phyloP scores from a whole-genome alignment of 352 stramenopile species.

The Hyaloperonospora brassicae region DNA sequence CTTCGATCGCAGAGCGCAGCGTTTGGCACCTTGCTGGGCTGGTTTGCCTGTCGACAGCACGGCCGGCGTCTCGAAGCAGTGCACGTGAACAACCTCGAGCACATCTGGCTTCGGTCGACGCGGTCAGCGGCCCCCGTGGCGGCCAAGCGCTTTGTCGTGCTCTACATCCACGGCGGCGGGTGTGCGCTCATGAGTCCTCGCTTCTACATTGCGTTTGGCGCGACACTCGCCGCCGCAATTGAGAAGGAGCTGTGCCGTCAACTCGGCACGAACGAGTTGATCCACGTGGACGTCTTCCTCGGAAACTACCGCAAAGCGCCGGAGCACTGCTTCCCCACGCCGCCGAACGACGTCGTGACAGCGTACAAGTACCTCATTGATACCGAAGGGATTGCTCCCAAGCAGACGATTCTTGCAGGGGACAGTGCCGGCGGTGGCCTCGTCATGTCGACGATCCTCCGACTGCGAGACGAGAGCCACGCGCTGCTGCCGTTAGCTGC shows the following conservation, averaged over 20 bases:
- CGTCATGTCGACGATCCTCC: slow-evolving; percentile 33
- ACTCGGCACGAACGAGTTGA: slow-evolving; percentile 3
- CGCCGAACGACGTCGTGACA: slow-evolving; percentile 30
- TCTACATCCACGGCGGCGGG: slow-evolving; percentile 52
- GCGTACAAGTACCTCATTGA: slow-evolving; percentile 39
- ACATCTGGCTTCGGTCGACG: slow-evolving; percentile 32
- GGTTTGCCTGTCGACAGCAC: slow-evolving; percentile 22
- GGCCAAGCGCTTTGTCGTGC: slow-evolving; percentile 29
- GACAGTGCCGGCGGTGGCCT: slow-evolving; percentile 39
- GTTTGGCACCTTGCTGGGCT: slow-evolving; percentile 23
- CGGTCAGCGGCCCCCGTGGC: background rate
- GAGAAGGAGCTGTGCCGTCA: slow-evolving; percentile 18
- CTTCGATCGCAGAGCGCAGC: slow-evolving; percentile 28
- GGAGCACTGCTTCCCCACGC: slow-evolving; percentile 31
- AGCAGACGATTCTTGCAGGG: slow-evolving; percentile 29
- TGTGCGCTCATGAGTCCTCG: slow-evolving; percentile 38
- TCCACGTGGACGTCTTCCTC: slow-evolving; percentile 35
- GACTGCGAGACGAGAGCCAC: slow-evolving; percentile 20
- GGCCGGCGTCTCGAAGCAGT: slow-evolving; percentile 21
- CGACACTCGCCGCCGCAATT: slow-evolving; percentile 18
- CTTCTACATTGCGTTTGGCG: slow-evolving; percentile 31
- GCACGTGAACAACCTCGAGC: slow-evolving; percentile 28
- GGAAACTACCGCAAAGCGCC: slow-evolving; percentile 46
- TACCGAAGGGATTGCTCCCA: slow-evolving; percentile 17
- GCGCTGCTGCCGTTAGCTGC: slow-evolving; percentile 26